Evolutionary conservation across 345 rosid species (phyloP), one percentile per base, ranked within the genome.

Genomic region (Pistacia atlantica): DNA sequence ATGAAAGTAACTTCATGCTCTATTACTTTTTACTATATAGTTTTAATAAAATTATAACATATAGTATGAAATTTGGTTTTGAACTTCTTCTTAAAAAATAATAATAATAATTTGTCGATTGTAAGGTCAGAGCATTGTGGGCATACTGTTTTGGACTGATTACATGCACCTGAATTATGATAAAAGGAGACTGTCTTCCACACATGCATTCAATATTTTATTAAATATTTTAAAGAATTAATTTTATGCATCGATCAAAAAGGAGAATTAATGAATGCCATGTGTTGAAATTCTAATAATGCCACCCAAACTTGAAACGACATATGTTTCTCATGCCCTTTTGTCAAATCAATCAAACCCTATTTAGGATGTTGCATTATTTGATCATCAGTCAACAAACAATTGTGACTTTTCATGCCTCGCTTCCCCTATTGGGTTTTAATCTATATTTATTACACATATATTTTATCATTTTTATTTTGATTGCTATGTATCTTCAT

Each of bases 271-370:
- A 58, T 63, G 73, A 64, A 75, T 72, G 83, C 31, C 76, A 80
- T 38, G 76, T 80, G 66, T 71, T 71, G 68, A 45, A 65, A 61
- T 52, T 51, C 49, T 20, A 60, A 25, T 51, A 37, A 67, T 61
- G 65, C 46, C 56, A 52, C 74, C 71, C 71, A 64, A 79, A 72
- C 45, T 17, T 74, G 51, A 58, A 77, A 75, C 65, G 82, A 74
- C 84, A 78, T 54, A 80, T 80, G 82, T 67, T 78, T 76, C 69
- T 83, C 80, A 67, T 72, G 80, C 75, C 80, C 14, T 68, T 48
- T 68, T 67, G 10, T 13, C 13, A 20, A 68, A 28, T 49, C 58
- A 49, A 11, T 68, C 5, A 31, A 31, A 31, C 25, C 25, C 25
- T 25, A 25, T 25, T 25, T 25, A 25, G 25, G 25, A 25, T 25